These are phyloP conservation scores for Globisporangium parvum DNA, from an alignment of 352 stramenopile species.

Conservation along the genomic window DNA sequence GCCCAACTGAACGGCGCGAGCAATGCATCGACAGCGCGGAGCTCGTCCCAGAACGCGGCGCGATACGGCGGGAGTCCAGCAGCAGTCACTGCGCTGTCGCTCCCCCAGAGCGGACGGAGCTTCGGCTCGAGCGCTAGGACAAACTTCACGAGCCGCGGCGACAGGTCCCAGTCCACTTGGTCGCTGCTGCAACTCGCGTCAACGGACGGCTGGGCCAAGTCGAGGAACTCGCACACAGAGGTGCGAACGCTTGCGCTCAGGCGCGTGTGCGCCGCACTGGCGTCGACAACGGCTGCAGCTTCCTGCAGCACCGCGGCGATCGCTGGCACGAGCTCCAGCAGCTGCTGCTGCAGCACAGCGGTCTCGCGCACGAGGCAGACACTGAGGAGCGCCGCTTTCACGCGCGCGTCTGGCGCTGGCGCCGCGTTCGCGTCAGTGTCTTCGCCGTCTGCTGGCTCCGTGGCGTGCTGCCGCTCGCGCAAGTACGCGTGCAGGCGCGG, in stretches of 20 bases:
- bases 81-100: not conserved
- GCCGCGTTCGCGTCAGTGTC: not conserved
- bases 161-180: slow-evolving; percentile 13
- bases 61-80: slow-evolving; percentile 1
- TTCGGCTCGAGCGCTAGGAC: slow-evolving; percentile 22
- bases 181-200: not conserved
- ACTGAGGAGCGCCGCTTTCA: slow-evolving; percentile 14
- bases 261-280: slow-evolving; percentile 4
- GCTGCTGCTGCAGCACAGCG: slow-evolving; percentile 18
- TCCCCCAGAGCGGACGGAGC: slow-evolving; percentile 16
- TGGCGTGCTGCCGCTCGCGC: not conserved
- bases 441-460: not conserved
- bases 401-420: not conserved
- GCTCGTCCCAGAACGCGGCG: slow-evolving; percentile 30
- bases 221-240: not conserved
- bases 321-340: slow-evolving; percentile 20
- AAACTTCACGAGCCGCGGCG: slow-evolving; percentile 17
- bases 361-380: slow-evolving; percentile 27
- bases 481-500: not conserved
- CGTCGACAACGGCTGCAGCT: slow-evolving; percentile 6
- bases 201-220: not conserved
- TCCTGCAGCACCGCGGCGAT: slow-evolving; percentile 14
- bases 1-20: slow-evolving; percentile 42
- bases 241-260: not conserved
- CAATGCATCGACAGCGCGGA: slow-evolving; percentile 25